Evolutionary conservation across 1,284 basidiomycete genomes (phyloP), one percentile per base, ranked within the genome.

Genomic region (Puccinia horiana): DNA sequence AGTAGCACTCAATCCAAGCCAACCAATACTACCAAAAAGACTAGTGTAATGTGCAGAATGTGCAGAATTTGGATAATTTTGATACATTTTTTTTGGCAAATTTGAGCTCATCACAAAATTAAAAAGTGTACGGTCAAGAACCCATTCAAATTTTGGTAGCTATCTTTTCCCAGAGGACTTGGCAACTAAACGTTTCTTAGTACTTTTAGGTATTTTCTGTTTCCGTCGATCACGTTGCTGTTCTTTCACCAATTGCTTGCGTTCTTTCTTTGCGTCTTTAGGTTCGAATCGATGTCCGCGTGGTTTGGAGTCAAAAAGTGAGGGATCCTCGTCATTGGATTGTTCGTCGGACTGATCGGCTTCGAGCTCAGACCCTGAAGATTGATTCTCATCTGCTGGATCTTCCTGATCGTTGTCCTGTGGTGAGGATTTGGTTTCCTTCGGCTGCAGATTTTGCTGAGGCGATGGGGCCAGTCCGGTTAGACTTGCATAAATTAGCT

Each of bases 151-250:
- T 16, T 65, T 6, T 20, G 6, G 29, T 23, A 11, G 49, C n/a
- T 70, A 83, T 42, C 82, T 78, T 83, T 86, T 86, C 14, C 85
- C 85, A 16, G 82, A 84, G 12, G 83, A 81, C 75, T 86, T 86
- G 88, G 94, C 96, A 84, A 97, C 90, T 84, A 91, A 90, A 73
- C 91, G 90, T 88, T 93, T 93, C 89, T 98, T 98, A 88, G 96
- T 94, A 56, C 92, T 91, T 87, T 98, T 98, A 76, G 94, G 93
- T 89, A 98, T 94, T 88, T 98, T 98, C 84, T 91, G 89, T 87
- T 95, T 94, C 83, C 95, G 90, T 87, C 91, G 93, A 88, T 97
- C 95, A 85, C 92, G 90, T 76, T 92, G 91, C 87, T 93, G 93
- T 84, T 92, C 93, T 87, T 97, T 98, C 44, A 90, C 91, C 16